Evolutionary conservation across 139 green algal species (phyloP).

Genomic region (Mesotaenium endlicherianum): DNA sequence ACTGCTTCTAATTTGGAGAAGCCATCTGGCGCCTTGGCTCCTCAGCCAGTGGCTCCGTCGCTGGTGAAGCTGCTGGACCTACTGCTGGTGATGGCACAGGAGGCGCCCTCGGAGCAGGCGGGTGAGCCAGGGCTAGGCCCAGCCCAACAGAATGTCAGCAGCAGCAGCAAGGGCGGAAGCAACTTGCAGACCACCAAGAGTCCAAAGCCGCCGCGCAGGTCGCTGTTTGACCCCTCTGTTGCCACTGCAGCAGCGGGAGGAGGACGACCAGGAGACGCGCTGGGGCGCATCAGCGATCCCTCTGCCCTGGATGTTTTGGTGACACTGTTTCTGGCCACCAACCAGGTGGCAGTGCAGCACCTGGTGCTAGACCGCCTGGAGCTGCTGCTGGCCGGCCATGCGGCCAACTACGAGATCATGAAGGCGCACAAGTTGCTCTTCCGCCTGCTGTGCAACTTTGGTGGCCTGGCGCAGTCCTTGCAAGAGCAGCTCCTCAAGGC

Average conservation of each 20-base stretch:
- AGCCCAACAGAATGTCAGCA: not conserved
- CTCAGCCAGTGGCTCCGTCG: conserved; percentile 1
- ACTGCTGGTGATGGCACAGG: conserved; percentile 21
- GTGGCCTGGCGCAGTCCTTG: not conserved
- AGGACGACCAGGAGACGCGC: not conserved
- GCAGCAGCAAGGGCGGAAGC: not conserved
- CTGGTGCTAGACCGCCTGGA: conserved; percentile 46
- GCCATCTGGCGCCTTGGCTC: conserved; percentile 1
- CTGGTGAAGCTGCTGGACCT: conserved; percentile 42
- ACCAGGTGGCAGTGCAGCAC: conserved; percentile 19
- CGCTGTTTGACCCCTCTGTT: not conserved
- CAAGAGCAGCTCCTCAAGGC: conserved; percentile 40
- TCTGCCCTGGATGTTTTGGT: conserved; percentile 15
- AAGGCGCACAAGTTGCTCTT: conserved; percentile 24
- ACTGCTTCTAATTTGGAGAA: no score
- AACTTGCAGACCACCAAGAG: not conserved
- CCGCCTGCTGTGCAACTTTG: conserved; percentile 4
- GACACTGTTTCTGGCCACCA: conserved; percentile 42
- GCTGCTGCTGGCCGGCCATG: conserved; percentile 9
- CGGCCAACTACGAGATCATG: conserved; percentile 38
- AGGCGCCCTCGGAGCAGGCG: not conserved
- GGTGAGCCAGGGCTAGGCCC: not conserved
- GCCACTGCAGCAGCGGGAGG: not conserved
- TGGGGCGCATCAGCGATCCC: not conserved
- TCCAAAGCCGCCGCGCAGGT: not conserved